Base-by-base conservation (phyloP, 768 basidiomycete genomes). In the Terana coerulea region DNA sequence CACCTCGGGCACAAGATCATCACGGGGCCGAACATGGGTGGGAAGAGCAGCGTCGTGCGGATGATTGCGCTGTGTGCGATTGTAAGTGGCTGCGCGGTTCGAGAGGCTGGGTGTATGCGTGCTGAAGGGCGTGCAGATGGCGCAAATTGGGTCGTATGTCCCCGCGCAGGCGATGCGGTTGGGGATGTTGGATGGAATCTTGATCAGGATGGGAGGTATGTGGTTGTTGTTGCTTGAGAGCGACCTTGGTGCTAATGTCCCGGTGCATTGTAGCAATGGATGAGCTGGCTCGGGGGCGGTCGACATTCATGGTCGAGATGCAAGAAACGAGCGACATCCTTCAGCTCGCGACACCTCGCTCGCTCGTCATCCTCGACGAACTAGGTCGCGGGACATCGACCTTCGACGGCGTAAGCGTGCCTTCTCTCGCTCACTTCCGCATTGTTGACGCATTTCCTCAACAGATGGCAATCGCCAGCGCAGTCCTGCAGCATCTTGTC, bases 281-380 rank as follows among this genome's bases (percentile, higher is more conserved):
- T 64, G 92, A 97, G 57, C 68, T 98, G 22, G 79, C 83, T 5
- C 78, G 87, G 33, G 93, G 93, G 0, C 81, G 91, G 7, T 95
- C 93, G 0, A 98, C 90, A 0, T 97, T 98, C 66, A 97, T 97
- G 95, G 91, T 98, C 3, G 95, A 99, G 68, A 86, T 98, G 76
- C 77, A 87, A 5, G 94, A 98, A 65, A 97, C 95, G 0, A 87
- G 84, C 59, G 91, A 97, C 60, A 94, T 98, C 51, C 69, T 98
- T 12, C 77, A 83, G 30, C 74, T 81, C 3, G 88, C 91, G 0
- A 88, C 91, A 0, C 66, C 75, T 3, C 77, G 76, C 26, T 92
- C 89, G 45, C 75, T 98, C 10, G 88, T 99, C 11, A 87, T 99
- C 34, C 74, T 98, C 3, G 95, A 99, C 61, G 88, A 90, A 62